Conservation (phyloP, 73 alveolate genomes). For the Paramecium sonneborni region DNA sequence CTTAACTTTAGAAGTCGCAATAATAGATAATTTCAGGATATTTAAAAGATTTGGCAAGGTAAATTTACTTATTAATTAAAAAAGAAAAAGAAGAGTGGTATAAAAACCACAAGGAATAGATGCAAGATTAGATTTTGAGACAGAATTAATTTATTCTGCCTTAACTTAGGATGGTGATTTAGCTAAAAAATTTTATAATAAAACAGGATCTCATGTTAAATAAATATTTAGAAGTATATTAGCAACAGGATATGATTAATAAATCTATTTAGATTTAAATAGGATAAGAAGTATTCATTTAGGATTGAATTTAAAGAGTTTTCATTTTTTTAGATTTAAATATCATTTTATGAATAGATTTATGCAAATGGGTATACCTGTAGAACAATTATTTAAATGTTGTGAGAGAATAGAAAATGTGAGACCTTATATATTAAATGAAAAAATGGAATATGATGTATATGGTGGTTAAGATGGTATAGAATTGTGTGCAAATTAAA, state of each 20-base stretch:
- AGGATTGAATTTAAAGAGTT: not conserved
- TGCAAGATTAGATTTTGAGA: slow-evolving; percentile 16
- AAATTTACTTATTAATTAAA: not conserved
- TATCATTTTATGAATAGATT: slow-evolving; percentile 2
- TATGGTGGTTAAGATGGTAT: slow-evolving; percentile 47
- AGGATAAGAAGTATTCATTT: slow-evolving; percentile 18
- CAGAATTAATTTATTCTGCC: not conserved
- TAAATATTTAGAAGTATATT: not conserved
- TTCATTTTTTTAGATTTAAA: slow-evolving; percentile 39
- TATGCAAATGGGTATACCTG: not conserved
- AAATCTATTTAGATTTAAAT: not conserved
- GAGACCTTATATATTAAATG: slow-evolving; percentile 36
- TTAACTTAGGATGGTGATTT: not conserved
- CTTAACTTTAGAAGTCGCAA: not conserved
- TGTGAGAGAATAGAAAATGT: slow-evolving; percentile 47
- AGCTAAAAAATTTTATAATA: not conserved
- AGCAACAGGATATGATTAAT: not conserved
- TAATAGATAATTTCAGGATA: not conserved
- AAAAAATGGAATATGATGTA: not conserved
- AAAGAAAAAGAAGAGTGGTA: not conserved
- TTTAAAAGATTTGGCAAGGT: not conserved
- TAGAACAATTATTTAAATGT: slow-evolving; percentile 1
- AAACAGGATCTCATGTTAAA: not conserved
- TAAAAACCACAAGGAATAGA: slow-evolving; percentile 21
- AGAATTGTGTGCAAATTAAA: not conserved